Base-by-base conservation (phyloP, 2,329 filamentous ascomycete genomes). In the Mycosphaerelloides madeirae region DNA sequence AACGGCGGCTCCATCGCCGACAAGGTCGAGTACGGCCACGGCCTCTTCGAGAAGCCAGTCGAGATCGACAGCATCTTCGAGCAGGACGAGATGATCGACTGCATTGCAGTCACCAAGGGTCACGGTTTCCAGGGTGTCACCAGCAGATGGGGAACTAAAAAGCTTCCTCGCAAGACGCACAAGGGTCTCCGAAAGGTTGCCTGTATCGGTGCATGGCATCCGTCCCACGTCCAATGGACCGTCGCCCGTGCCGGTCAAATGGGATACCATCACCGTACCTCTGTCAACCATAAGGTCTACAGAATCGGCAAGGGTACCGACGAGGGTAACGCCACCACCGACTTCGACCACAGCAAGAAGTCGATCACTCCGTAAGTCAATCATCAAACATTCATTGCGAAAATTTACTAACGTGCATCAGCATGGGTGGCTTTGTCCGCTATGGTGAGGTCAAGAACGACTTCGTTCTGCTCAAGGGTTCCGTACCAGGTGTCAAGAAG, bases 191-290 rank as follows among this genome's bases (percentile, higher is more conserved):
- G 93, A 70, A 98, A 98, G 87, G 91, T 98, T 66, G 93, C 93
- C 70, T 98, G 93, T 95, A 98, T 98, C 75, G 93, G 93, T 87
- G 93, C 93, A 66, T 98, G 93, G 93, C 93, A 98, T 81, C 93
- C 93, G 70, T 89, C 87, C 76, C 93, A 98, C 88, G 93, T 98
- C 76, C 93, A 98, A 81, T 98, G 93, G 93, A 98, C 93, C 73
- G 93, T 98, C 79, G 93, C 91, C 71, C 93, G 93, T 86, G 93
- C 93, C 60, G 93, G 93, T 95, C 93, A 98, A 80, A 83, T 84
- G 76, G 93, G 93, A 81, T 98, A 98, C 85, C 93, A 98, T 75
- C 93, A 98, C 80, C 90, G 93, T 85, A 98, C 93, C 69, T 97
- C 93, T 57, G 87, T 93, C 80, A 98, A 98, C 87, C 93, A 98